A percentile compares a stretch with the other conserved stretches of the same genome.
Evolutionary conservation across 345 rosid species (phyloP).

Genomic region (Euclidium syriacum): DNA sequence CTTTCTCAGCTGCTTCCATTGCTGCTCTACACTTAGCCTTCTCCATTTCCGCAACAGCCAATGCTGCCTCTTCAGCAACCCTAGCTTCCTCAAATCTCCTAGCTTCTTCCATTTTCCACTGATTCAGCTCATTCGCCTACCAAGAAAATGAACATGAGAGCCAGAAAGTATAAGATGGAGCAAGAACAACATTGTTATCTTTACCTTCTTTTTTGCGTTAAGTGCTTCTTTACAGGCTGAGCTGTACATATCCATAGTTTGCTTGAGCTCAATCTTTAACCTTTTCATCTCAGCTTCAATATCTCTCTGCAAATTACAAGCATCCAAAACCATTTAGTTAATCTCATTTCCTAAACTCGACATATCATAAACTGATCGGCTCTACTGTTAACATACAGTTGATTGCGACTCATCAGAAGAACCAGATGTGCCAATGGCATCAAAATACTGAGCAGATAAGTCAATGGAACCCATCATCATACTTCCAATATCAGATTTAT

Average conservation of each 20-base stretch:
- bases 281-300: constrained; percentile 86
- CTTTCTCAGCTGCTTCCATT: constrained; percentile 74
- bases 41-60: constrained; percentile 74
- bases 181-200: neutral
- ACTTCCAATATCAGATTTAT: constrained; percentile 29
- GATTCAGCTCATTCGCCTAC: constrained; percentile 69
- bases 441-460: constrained; percentile 27
- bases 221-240: constrained; percentile 91
- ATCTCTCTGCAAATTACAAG: constrained; percentile 45
- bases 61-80: constrained; percentile 69
- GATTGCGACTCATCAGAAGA: constrained; percentile 36
- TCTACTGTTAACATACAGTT: constrained; percentile 33
- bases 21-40: constrained; percentile 83
- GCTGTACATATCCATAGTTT: constrained; percentile 89
- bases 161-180: neutral
- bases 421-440: constrained; percentile 12
- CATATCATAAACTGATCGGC: neutral
- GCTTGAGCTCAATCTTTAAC: constrained; percentile 77
- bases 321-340: constrained; percentile 5
- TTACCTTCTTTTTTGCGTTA: constrained; percentile 64
- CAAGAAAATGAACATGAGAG: constrained; percentile 1
- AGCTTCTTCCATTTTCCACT: constrained; percentile 66
- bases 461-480: constrained; percentile 39
- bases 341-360: neutral
- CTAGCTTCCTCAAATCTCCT: constrained; percentile 67